Base-by-base conservation (phyloP, 768 basidiomycete genomes). In the Steccherinum ochraceum region DNA sequence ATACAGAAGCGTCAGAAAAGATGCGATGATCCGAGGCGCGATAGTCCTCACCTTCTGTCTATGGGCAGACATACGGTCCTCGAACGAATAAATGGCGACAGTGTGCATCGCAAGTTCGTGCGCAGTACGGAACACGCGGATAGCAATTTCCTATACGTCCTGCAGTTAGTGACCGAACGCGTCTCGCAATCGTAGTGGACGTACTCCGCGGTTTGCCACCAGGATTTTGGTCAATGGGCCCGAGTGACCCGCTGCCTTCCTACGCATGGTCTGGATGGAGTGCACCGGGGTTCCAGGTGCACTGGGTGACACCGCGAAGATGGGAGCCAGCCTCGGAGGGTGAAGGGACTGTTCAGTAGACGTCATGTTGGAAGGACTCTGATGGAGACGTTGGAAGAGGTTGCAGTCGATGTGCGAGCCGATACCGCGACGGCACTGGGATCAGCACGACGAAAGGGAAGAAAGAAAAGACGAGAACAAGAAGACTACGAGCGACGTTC, bases 101-200 rank as follows among this genome's bases (percentile, higher is more conserved):
- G 94, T 96, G 68, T 94, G 92, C 94, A 98, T 96, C 10, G 94
- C 96, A 53, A 99, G 79, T 65, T 99, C 96, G 73, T 99, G 96
- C 46, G 96, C 90, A 0, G 94, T 97, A 62, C 94, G 79, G 79
- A 99, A 98, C 40, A 99, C 93, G 64, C 96, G 89, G 61, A 99
- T 93, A 24, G 96, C 96, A 68, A 99, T 99, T 87, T 99, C 93
- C 91, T 93, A 64, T 30, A 55, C 48, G 46, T 58, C 55, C 24
- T 52, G 42, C 12, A 30, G 52, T 42, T 51, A 24, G 26, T 12
- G 20, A 21, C 25, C 41, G 45, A 30, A 5, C 21, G 51, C 45
- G 50, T 53, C 16, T 48, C 21, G 35, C 49, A 41, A 24, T 61
- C 49, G 39, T 51, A 18, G 26, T n/a, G 13, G 20, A 68, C 88